Base-by-base conservation (phyloP, 1,284 basidiomycete species). In the Exsudoporus floridanus region DNA sequence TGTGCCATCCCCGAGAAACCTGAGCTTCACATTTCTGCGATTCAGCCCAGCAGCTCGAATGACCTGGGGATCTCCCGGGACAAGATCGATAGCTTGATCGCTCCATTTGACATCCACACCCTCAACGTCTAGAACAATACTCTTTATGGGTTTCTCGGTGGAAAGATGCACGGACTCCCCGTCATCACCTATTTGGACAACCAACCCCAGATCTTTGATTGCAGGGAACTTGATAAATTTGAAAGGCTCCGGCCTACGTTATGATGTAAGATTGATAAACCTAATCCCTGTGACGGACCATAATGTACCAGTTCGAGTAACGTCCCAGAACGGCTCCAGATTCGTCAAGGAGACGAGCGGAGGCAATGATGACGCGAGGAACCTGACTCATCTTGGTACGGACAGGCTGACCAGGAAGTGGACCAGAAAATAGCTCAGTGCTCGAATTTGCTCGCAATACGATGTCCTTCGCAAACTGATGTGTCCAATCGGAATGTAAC, bases 61-160 rank as follows among this genome's bases (percentile, higher is more conserved):
- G 12, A 75, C 77, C 70, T 93, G 90, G 46, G 80, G 78, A 72
- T 95, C 93, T 40, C 81, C 86, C 13, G 93, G 93, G 50, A 90
- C 82, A 41, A 96, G 77, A 71, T 95, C 93, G 59, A 95, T 82
- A 6, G 84, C 90, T 69, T 95, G 92, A 75, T 95, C 91, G 58
- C 82, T 81, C 88, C 91, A 94, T 62, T 77, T 76, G 35, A 82
- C 83, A 49, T 86, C 84, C 10, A 80, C 78, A n/a, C 83, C 88
- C 30, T 86, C 82, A 30, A 83, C 84, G 56, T 91, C 89, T 50
- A 96, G 78, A 38, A 94, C 79, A 54, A 94, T 77, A 5, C 92
- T 90, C 69, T 95, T 95, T 73, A 95, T 78, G 4, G 93, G 93
- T 60, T 80, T 82, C 57, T 76, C 67, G 33, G 82, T 74, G 14